Evolutionary conservation across 2,329 filamentous ascomycete species (phyloP), one percentile per base, ranked within the genome.

Genomic region (Pseudophaeomoniella oleicola): DNA sequence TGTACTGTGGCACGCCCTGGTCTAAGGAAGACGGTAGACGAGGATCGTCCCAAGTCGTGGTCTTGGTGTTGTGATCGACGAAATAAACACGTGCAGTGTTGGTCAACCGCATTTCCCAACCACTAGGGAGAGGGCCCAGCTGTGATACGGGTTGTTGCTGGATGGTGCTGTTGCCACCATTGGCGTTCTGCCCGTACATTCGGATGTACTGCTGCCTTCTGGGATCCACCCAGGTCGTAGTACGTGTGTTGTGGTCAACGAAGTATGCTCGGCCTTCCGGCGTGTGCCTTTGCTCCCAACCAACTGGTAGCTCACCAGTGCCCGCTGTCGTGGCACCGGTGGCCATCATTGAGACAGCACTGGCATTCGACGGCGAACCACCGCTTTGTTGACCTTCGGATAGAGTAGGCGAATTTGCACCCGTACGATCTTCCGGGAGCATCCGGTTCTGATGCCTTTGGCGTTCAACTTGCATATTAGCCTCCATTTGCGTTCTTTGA

Each of bases 61-160:
- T 98, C 69, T 98, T 98, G 32, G 90, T 98, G 63, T 98, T 98
- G 64, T 98, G 90, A 53, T 98, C 90, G 32, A 98, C 90, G 58
- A 98, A 98, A 63, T 98, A 98, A 12, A 98, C 90, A 41, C 90
- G 75, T 17, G 90, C 90, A 11, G 90, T 98, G 59, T 98, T 96
- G 37, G 90, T 98, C 36, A 98, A 76, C 42, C 90, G 84, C 90
- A 98, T 98, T 68, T 98, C 90, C 90, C 90, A 98, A 2, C 90
- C 90, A 52, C 90, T 96, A 3, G 90, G 90, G 34, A 98, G 62
- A 16, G 90, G 90, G 3, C 90, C 90, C 32, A 98, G 72, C 57
- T 98, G 90, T 2, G 90, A 96, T 2, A 98, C 90, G 1, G 90
- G 88, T 60, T 98, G 90, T 55, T 94, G 88, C 59, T 96, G 88